Percentiles rank a stretch among this genome's conserved stretches.
phyloP scores from a whole-genome alignment of 139 green algal genomes.

The Tetraselmis chui region DNA sequence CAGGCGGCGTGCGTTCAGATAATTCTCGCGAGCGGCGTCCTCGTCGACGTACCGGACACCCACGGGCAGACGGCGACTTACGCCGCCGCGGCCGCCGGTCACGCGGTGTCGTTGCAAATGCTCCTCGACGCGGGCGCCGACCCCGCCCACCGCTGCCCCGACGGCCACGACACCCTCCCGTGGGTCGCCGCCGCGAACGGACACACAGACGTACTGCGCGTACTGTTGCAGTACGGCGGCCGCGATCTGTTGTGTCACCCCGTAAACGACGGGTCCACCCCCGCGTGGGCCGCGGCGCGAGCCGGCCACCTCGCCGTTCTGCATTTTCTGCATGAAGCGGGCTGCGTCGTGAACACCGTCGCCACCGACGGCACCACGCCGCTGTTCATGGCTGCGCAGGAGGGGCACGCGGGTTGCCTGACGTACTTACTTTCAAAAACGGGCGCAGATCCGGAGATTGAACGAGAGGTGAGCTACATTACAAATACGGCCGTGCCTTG shows the following conservation, averaged over 20 bases:
- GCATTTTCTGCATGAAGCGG: background rate
- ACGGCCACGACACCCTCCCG: background rate
- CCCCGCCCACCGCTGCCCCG: background rate
- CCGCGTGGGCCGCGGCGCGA: background rate
- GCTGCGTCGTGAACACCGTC: background rate
- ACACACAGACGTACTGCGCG: background rate
- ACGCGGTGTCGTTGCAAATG: background rate
- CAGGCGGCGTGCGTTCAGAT: background rate
- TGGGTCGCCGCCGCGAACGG: background rate
- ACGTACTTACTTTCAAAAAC: background rate
- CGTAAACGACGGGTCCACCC: background rate
- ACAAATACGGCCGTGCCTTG: no score
- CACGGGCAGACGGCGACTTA: background rate
- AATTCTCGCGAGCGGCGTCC: background rate
- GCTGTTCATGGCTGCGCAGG: background rate
- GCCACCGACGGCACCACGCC: background rate
- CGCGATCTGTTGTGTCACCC: background rate
- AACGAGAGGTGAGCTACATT: background rate
- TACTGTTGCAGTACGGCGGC: background rate
- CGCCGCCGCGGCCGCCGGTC: no score
- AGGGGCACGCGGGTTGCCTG: background rate
- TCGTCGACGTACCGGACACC: background rate
- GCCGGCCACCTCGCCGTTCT: background rate
- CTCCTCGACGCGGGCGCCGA: background rate
- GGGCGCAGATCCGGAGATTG: background rate